A percentile compares a stretch with the other conserved stretches of the same genome.
These are phyloP conservation scores for Cenchrus fungigraminus DNA, from an alignment of 176 grass and related monocot species.

Conservation along the genomic window DNA sequence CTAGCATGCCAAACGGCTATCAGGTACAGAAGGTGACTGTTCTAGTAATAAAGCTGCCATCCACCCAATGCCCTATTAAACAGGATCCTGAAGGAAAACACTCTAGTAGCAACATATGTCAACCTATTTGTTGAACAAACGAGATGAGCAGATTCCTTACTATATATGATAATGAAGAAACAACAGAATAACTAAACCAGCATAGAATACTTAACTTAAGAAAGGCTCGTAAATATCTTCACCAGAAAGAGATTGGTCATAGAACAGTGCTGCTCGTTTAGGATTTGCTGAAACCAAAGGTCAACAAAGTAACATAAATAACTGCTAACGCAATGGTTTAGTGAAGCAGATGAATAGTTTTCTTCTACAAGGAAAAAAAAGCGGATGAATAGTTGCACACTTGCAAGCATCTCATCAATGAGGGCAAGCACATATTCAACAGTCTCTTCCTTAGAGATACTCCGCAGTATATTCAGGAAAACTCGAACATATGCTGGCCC, in stretches of 20 bases:
- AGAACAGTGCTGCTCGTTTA: slow-evolving; percentile 76
- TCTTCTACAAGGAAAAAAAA: neutral
- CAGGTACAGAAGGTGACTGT: neutral
- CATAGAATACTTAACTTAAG: slow-evolving; percentile 70
- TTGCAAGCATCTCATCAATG: slow-evolving; percentile 93
- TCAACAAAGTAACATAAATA: slow-evolving; percentile 41
- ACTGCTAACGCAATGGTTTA: neutral
- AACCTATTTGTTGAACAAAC: slow-evolving; percentile 1
- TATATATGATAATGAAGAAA: slow-evolving; percentile 1
- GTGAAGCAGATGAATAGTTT: slow-evolving; percentile 24
- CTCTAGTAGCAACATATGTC: neutral
- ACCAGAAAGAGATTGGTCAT: slow-evolving; percentile 75
- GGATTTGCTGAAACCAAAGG: slow-evolving; percentile 75
- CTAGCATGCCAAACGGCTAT: neutral
- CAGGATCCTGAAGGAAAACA: neutral
- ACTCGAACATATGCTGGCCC: slow-evolving; percentile 72
- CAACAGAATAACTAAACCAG: slow-evolving; percentile 30
- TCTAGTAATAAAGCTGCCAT: slow-evolving; percentile 18
- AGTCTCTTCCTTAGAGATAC: slow-evolving; percentile 91
- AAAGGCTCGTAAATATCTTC: slow-evolving; percentile 93
- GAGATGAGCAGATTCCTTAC: neutral
- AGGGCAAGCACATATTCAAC: slow-evolving; percentile 96
- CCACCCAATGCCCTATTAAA: neutral
- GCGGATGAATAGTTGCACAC: slow-evolving; percentile 46
- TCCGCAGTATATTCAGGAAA: slow-evolving; percentile 81